A percentile compares a stretch with the other conserved stretches of the same genome.
These are phyloP conservation scores for Thinopyrum elongatum DNA, from an alignment of 176 grass and related monocot genomes.

Conservation along the genomic window DNA sequence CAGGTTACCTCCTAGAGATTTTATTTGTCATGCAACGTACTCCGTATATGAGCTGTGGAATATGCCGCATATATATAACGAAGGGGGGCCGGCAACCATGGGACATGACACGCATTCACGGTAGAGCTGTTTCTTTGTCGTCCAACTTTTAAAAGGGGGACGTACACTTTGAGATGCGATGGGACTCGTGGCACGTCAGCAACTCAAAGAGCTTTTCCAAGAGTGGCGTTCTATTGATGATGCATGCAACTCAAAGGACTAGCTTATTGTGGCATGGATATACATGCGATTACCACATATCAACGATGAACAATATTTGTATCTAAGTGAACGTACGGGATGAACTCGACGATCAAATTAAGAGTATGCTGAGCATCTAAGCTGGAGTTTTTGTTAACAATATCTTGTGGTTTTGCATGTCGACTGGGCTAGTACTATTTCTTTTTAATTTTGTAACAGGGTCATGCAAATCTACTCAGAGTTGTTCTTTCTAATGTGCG, in stretches of 20 bases:
- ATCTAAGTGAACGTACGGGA: background rate
- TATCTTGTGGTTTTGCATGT: constrained; percentile 31
- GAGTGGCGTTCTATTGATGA: background rate
- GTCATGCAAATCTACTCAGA: constrained; percentile 15
- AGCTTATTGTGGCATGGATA: background rate
- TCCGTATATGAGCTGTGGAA: background rate
- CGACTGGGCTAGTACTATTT: constrained; percentile 24
- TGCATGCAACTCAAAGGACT: background rate
- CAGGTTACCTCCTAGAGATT: background rate
- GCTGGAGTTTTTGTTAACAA: background rate
- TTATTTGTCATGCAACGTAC: background rate
- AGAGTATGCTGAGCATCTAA: background rate
- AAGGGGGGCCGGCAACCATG: background rate
- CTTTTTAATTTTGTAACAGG: background rate
- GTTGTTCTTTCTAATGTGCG: constrained; percentile 6
- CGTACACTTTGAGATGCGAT: background rate
- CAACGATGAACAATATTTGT: background rate
- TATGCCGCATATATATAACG: background rate
- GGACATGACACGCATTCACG: background rate
- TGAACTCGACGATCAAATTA: background rate
- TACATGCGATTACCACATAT: constrained; percentile 2
- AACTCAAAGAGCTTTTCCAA: background rate
- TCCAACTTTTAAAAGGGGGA: background rate
- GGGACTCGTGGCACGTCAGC: background rate
- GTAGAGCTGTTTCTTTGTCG: background rate